Evolutionary conservation across 2,329 filamentous ascomycete species (phyloP).

Genomic region (Xylariaceae sp.): DNA sequence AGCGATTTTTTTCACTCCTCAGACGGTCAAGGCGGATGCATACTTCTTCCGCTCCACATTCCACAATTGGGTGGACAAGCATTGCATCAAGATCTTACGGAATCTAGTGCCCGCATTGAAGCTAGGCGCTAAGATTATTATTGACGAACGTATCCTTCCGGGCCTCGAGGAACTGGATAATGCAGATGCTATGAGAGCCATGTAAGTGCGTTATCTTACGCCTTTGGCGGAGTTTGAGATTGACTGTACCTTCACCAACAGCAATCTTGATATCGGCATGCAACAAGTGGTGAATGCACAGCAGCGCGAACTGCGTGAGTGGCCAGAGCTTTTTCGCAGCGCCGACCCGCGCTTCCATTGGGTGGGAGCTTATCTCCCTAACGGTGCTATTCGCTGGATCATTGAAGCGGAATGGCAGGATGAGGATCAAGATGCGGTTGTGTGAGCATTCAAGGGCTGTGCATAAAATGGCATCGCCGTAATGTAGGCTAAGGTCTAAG

Average conservation of each 20-base stretch:
- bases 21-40: conserved; percentile 28
- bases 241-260: background rate
- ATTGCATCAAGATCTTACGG: conserved; percentile 39
- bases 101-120: conserved; percentile 37
- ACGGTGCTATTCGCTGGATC: conserved; percentile 30
- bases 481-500: too few species aligned
- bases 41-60: conserved; percentile 40
- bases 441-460: too few species aligned
- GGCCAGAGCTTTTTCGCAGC: conserved; percentile 28
- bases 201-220: conserved; percentile 21
- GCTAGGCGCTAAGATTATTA: conserved; percentile 27
- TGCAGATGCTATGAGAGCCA: conserved; percentile 29
- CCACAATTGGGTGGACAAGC: conserved; percentile 42
- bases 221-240: background rate
- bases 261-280: conserved; percentile 33
- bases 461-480: too few species aligned
- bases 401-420: conserved; percentile 35
- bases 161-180: conserved; percentile 20
- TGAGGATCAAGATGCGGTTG: too few species aligned
- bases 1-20: conserved; percentile 34
- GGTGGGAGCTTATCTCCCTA: conserved; percentile 26
- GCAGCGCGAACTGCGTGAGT: conserved; percentile 32
- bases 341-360: conserved; percentile 30
- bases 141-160: conserved; percentile 31
- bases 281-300: conserved; percentile 32